Evolutionary conservation across 345 rosid species (phyloP).

Genomic region (Euphorbia lathyris): DNA sequence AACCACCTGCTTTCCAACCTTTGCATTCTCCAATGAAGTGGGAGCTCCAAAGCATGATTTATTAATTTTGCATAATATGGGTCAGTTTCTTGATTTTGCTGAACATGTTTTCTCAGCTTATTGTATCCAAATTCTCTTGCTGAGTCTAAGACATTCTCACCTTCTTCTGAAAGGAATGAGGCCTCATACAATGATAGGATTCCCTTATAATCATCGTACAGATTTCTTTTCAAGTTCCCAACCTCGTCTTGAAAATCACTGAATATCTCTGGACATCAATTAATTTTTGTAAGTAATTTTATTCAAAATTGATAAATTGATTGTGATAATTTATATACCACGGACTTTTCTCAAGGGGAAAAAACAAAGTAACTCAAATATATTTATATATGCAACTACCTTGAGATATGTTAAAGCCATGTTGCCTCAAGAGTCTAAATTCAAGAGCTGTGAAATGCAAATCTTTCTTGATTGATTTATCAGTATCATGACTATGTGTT

Average conservation of each 20-base stretch:
- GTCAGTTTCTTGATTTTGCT: neutral
- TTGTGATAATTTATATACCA: too few relatives aligned
- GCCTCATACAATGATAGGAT: conserved; percentile 21
- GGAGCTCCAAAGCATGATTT: conserved; percentile 32
- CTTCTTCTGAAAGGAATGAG: conserved; percentile 11
- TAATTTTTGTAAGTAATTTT: too few relatives aligned
- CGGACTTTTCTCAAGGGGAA: too few relatives aligned
- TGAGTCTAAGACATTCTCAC: conserved; percentile 5
- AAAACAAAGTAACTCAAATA: too few relatives aligned
- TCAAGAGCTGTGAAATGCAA: too few relatives aligned
- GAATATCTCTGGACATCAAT: neutral
- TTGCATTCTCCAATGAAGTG: conserved; percentile 39
- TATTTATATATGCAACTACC: too few relatives aligned
- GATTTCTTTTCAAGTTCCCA: neutral
- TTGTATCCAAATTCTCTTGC: neutral
- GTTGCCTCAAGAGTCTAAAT: too few relatives aligned
- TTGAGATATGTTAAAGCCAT: too few relatives aligned
- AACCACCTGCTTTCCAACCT: conserved; percentile 52
- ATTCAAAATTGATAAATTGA: too few relatives aligned
- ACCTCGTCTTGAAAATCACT: neutral
- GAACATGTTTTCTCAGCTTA: neutral
- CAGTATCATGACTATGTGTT: too few relatives aligned
- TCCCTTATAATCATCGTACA: conserved; percentile 2
- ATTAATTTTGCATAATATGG: conserved; percentile 18
- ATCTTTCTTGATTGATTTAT: too few relatives aligned